Evolutionary conservation across 805 yeast species (phyloP).

Genomic region (Wickerhamomyces strasburgensis): DNA sequence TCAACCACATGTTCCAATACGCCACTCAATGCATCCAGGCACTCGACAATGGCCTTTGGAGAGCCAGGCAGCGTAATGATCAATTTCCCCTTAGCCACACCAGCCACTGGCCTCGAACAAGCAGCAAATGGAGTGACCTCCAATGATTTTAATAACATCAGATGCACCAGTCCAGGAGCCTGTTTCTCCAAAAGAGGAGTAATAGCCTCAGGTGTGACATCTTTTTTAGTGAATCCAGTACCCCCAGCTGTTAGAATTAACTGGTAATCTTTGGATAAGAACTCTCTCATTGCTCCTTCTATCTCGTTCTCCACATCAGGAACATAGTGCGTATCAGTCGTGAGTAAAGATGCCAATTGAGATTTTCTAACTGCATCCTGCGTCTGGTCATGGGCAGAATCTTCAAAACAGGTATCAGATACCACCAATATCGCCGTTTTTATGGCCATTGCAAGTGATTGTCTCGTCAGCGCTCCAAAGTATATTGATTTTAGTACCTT

Average conservation of each 20-base stretch:
- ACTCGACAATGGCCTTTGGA: conserved; percentile 44
- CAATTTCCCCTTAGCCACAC: conserved; percentile 32
- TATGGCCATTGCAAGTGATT: no score
- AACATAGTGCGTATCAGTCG: no score
- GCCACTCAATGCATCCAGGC: conserved; percentile 33
- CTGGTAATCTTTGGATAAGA: no score
- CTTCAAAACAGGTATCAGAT: no score
- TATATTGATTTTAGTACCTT: no score
- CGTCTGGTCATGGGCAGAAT: no score
- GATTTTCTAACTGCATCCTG: no score
- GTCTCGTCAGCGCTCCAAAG: no score
- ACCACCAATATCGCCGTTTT: no score
- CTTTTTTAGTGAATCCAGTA: conserved; percentile 43
- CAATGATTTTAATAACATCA: conserved; percentile 40
- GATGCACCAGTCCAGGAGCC: conserved; percentile 47
- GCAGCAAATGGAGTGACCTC: conserved; percentile 44
- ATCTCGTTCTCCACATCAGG: no score
- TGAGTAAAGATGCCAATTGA: no score
- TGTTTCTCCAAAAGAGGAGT: conserved; percentile 35
- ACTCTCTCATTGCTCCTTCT: no score
- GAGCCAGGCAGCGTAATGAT: conserved; percentile 50
- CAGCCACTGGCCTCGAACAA: conserved; percentile 47
- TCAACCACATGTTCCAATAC: conserved; percentile 40
- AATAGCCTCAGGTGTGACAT: conserved; percentile 49
- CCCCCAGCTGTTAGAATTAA: conserved; percentile 48